Evolutionary conservation across 805 yeast genomes (phyloP).

Genomic region (Myxozyma neglecta): DNA sequence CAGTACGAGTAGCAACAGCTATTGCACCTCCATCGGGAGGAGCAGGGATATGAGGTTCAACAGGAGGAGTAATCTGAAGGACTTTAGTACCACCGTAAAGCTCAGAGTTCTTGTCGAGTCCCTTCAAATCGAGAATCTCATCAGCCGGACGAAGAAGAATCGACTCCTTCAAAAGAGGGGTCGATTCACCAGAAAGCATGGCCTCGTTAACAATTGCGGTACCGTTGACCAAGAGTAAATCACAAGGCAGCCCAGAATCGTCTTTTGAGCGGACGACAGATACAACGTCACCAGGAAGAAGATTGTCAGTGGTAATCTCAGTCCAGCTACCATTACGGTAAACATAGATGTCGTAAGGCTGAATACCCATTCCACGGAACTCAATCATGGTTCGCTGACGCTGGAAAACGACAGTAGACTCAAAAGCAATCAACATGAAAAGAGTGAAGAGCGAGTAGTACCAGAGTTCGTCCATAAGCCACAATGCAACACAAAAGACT

Average conservation of each 20-base stretch:
- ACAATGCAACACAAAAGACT: conserved; percentile 88
- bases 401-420: conserved; percentile 91
- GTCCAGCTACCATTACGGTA: conserved; percentile 72
- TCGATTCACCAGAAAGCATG: conserved; percentile 97
- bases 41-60: conserved; percentile 52
- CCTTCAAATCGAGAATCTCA: conserved; percentile 70
- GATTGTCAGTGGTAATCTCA: conserved; percentile 64
- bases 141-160: conserved; percentile 74
- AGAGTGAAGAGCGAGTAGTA: conserved; percentile 87
- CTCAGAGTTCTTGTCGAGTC: conserved; percentile 82
- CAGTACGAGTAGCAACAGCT: conserved; percentile 87
- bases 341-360: conserved; percentile 78
- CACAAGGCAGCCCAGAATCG: conserved; percentile 93
- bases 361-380: conserved; percentile 95
- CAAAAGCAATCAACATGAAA: conserved; percentile 90
- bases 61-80: conserved; percentile 60
- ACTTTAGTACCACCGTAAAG: conserved; percentile 96
- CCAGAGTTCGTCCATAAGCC: conserved; percentile 98
- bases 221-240: conserved; percentile 80
- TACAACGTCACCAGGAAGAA: conserved; percentile 83
- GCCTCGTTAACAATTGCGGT: conserved; percentile 97
- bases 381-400: conserved; percentile 92
- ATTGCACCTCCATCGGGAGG: conserved; percentile 93
- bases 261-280: conserved; percentile 76
- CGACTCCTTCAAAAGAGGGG: conserved; percentile 92